Percentiles rank a stretch among this genome's conserved stretches.
Evolutionary conservation across 768 basidiomycete genomes (phyloP).

Genomic region (Termitomyces sp.): DNA sequence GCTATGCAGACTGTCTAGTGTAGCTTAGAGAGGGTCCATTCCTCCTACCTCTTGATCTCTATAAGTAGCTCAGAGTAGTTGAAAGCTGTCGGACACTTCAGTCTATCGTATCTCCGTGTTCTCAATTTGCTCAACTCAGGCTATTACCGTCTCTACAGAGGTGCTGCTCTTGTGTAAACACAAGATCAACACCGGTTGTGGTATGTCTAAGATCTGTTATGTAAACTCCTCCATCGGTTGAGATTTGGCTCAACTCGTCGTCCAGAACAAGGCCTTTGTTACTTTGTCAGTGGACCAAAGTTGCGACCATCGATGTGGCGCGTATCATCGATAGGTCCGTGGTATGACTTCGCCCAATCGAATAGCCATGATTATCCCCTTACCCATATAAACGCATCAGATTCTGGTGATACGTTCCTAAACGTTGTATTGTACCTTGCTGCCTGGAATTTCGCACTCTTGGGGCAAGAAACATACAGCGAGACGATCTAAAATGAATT

Average conservation of each 20-base stretch:
- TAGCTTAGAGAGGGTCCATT: too few species aligned
- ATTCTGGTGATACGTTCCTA: too few species aligned
- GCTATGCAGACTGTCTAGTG: too few species aligned
- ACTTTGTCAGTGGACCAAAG: too few species aligned
- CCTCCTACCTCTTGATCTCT: too few species aligned
- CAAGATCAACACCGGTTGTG: slow-evolving; percentile 30
- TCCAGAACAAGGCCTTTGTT: too few species aligned
- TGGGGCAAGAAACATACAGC: slow-evolving; percentile 32
- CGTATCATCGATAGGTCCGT: slow-evolving; percentile 3
- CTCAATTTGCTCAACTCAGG: not conserved
- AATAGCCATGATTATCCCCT: slow-evolving; percentile 7
- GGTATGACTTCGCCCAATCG: not conserved
- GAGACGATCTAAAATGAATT: slow-evolving; percentile 18
- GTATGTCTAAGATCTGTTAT: slow-evolving; percentile 32
- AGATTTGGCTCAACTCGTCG: not conserved
- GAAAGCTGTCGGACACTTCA: slow-evolving; percentile 13
- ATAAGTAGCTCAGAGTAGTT: slow-evolving; percentile 27
- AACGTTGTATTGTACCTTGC: not conserved
- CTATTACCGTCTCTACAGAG: too few species aligned
- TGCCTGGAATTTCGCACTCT: slow-evolving; percentile 34
- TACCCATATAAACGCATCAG: slow-evolving; percentile 15
- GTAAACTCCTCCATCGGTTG: slow-evolving; percentile 6
- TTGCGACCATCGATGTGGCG: slow-evolving; percentile 13
- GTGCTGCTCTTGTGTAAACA: slow-evolving; percentile 23
- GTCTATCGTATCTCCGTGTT: slow-evolving; percentile 14